Conservation (phyloP, 345 rosid species). For the Anacardium occidentale region DNA sequence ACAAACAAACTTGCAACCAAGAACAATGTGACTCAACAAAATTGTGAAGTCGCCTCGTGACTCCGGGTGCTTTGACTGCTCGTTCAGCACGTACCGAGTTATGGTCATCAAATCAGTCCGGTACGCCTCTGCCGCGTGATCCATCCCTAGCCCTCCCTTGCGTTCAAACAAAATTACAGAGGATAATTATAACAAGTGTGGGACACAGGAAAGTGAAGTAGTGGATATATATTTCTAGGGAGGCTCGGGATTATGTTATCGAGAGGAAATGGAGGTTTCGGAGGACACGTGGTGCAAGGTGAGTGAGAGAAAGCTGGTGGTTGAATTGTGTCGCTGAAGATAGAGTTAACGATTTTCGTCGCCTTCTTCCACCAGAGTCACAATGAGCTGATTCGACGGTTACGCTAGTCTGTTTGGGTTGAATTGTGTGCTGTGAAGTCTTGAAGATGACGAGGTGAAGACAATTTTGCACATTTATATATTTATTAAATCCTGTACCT, state of each 20-base stretch:
- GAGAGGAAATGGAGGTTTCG: constrained; percentile 22
- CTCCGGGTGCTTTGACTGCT: constrained; percentile 87
- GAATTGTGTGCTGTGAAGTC: background rate
- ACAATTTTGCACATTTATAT: background rate
- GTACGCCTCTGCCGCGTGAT: constrained; percentile 80
- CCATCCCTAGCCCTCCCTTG: constrained; percentile 44
- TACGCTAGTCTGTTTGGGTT: background rate
- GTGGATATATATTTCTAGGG: constrained; percentile 4
- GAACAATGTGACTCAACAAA: constrained; percentile 86
- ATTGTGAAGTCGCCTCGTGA: constrained; percentile 97
- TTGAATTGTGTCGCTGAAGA: constrained; percentile 44
- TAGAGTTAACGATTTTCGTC: constrained; percentile 34
- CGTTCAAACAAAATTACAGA: background rate
- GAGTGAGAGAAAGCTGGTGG: constrained; percentile 38
- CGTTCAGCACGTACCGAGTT: constrained; percentile 79
- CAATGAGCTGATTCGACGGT: constrained; percentile 1
- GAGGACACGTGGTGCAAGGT: constrained; percentile 59
- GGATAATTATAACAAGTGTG: background rate
- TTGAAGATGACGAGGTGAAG: constrained; percentile 21
- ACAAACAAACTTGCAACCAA: constrained; percentile 99
- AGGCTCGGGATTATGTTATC: constrained; percentile 22
- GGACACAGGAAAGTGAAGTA: constrained; percentile 26
- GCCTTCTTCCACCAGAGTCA: constrained; percentile 21
- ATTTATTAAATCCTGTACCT: background rate
- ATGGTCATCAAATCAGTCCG: constrained; percentile 98